Base-by-base conservation (phyloP, 2,329 filamentous ascomycete species). In the Exophiala aquamarina region DNA sequence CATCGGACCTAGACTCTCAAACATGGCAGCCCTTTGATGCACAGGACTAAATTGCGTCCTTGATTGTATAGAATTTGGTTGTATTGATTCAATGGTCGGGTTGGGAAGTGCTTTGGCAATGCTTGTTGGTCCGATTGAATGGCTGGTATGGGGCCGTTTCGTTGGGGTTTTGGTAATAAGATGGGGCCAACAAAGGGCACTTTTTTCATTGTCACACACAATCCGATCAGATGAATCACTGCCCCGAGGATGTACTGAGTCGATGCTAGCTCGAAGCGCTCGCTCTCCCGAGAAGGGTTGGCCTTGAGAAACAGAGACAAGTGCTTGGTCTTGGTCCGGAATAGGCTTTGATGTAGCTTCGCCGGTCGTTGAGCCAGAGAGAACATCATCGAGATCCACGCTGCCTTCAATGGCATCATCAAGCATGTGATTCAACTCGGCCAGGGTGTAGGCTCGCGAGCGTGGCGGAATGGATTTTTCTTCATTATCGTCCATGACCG, bases 351-450 rank as follows among this genome's bases (percentile, higher is more conserved):
- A 42, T 8, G 38, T 46, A 15, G 39, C 32, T 26, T 34, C 31
- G 20, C 13, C 45, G 17, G 35, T 35, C 34, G 41, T 19, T 32
- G 53, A 39, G 20, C 21, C 35, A 32, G 47, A 43, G 15, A 46
- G 20, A 6, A 32, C 32, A 17, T 39, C 46, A 29, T 49, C 41
- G 34, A 44, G 34, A 28, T 38, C 29, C 26, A 23, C 37, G 36
- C 31, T 45, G 20, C 41, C 41, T 20, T 50, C 56, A 35, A 59
- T 54, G 8, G 57, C 57, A 50, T 58, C 41, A 42, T 60, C 56
- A 36, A 60, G 34, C 58, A 59, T 58, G 23, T 41, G 43, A 17
- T 53, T 52, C 29, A 60, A 42, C 38, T 60, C 56, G 41, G 50
- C 53, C 44, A 60, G 33, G 17, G 54, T 54, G 10, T 49, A 32